A percentile compares a stretch with the other conserved stretches of the same genome.
These are phyloP conservation scores for Alternaria viburni DNA, from an alignment of 2,329 filamentous ascomycete genomes.

Conservation along the genomic window DNA sequence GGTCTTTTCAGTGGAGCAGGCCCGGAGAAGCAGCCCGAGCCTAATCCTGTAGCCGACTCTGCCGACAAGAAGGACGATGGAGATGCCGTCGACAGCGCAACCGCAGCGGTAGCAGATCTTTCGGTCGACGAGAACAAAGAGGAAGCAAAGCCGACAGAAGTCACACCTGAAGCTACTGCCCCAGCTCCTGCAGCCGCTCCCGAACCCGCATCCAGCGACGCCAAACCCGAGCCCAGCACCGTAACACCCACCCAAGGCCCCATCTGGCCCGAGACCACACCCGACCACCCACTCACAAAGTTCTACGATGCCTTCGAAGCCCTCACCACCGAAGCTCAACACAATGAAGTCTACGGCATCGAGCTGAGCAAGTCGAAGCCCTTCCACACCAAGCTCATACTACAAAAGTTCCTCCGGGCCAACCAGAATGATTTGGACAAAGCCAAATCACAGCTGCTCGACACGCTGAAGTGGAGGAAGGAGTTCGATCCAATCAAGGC, in stretches of 20 bases:
- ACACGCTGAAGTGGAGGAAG: constrained; percentile 84
- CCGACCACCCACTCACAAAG: constrained; percentile 56
- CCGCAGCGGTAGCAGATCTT: constrained; percentile 22
- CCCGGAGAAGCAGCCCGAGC: constrained; percentile 24
- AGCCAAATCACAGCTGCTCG: constrained; percentile 77
- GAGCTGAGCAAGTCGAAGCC: constrained; percentile 61
- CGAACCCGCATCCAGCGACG: constrained; percentile 4
- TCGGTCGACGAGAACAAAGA: constrained; percentile 23
- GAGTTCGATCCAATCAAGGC: constrained; percentile 73
- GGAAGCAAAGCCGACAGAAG: constrained; percentile 18
- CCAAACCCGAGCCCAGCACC: constrained; percentile 4
- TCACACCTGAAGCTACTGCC: neutral
- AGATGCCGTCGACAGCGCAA: constrained; percentile 20
- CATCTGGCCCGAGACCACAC: constrained; percentile 45
- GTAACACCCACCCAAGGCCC: constrained; percentile 18
- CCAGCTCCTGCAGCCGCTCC: neutral
- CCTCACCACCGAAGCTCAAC: constrained; percentile 63
- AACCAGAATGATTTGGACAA: constrained; percentile 77
- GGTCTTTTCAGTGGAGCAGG: constrained; percentile 9
- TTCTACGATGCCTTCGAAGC: constrained; percentile 65
- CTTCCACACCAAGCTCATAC: constrained; percentile 79
- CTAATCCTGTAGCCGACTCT: constrained; percentile 16
- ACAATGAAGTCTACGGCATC: constrained; percentile 89
- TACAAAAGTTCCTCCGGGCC: constrained; percentile 93
- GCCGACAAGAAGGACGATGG: constrained; percentile 24